Evolutionary conservation across 78 protist species (phyloP).

Genomic region (slime mould (Dictyostelium discoideum)): DNA sequence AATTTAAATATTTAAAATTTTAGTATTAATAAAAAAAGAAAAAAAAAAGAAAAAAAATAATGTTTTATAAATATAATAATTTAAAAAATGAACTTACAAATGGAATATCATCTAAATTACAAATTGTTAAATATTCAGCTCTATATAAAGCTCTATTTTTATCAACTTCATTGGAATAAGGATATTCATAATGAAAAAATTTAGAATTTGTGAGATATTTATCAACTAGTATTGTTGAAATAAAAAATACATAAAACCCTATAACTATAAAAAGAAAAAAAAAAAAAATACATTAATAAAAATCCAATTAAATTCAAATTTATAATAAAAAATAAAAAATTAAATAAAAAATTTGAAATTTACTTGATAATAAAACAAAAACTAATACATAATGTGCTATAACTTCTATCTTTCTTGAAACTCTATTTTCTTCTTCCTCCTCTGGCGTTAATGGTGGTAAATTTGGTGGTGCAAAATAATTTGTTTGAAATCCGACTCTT

Average conservation of each 20-base stretch:
- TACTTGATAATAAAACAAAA: neutral
- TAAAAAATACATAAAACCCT: constrained; percentile 37
- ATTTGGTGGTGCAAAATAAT: neutral
- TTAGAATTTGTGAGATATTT: neutral
- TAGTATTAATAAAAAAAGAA: no score
- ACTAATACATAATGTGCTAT: neutral
- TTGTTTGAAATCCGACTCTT: constrained; percentile 7
- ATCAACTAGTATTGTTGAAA: constrained; percentile 9
- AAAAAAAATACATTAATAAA: no score
- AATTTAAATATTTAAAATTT: neutral
- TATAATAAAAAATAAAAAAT: neutral
- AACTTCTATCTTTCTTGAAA: neutral
- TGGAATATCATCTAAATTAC: neutral
- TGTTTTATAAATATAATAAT: neutral
- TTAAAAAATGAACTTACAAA: neutral
- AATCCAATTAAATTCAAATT: neutral
- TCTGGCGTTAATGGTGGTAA: neutral
- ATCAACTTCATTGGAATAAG: neutral
- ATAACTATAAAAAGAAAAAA: neutral
- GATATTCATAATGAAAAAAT: neutral
- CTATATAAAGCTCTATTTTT: neutral
- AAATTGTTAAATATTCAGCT: constrained; percentile 20
- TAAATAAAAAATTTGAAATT: neutral
- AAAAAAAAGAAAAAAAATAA: neutral
- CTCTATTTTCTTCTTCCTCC: constrained; percentile 11